Base-by-base conservation (phyloP, 805 yeast species). In the Zygoascus tannicola region DNA sequence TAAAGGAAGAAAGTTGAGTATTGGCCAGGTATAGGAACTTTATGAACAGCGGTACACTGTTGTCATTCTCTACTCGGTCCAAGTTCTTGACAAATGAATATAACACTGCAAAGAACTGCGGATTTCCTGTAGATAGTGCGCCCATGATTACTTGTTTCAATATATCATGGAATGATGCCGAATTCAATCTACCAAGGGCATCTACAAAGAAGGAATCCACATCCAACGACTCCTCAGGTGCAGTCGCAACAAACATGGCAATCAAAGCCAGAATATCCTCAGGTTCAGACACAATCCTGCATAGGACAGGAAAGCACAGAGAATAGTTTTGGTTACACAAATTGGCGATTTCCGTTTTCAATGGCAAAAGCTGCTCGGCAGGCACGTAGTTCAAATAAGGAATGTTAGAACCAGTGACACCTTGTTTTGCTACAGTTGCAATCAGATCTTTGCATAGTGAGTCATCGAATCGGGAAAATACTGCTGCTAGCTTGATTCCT, bases 101-200 rank as follows among this genome's bases (percentile, higher is more conserved):
- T n/a, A 43, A 14, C 4, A 35, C 41, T 15, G 28, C 37, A 18
- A 43, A 43, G 15, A 28, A 20, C 15, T 39, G 32, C 10, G 14
- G 23, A 7, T 22, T 32, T 2, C 15, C 30, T n/a, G 5, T 18
- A 21, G 18, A 12, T 15, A 43, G 22, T 14, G 41, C 35, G 7
- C 20, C 32, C 10, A 26, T 16, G 14, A 39, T 39, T 4, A 30
- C 22, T 15, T 8, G 35, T 14, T 32, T 35, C 14, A 43, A n/a
- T 22, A 35, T 30, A 14, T 16, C 15, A n/a, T 19, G 14, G 18
- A 35, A 21, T 35, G 20, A n/a, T 2, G 14, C 23, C 12, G 5
- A 23, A 4, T 23, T 20, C 20, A 5, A 15, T 8, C 28, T 12
- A 10, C 16, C 26, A 8, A 35, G 14, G 15, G 18, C 38, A 12